A percentile compares a stretch with the other conserved stretches of the same genome.
Conservation (phyloP, 352 stramenopile genomes). For the Phytophthora capsici region DNA sequence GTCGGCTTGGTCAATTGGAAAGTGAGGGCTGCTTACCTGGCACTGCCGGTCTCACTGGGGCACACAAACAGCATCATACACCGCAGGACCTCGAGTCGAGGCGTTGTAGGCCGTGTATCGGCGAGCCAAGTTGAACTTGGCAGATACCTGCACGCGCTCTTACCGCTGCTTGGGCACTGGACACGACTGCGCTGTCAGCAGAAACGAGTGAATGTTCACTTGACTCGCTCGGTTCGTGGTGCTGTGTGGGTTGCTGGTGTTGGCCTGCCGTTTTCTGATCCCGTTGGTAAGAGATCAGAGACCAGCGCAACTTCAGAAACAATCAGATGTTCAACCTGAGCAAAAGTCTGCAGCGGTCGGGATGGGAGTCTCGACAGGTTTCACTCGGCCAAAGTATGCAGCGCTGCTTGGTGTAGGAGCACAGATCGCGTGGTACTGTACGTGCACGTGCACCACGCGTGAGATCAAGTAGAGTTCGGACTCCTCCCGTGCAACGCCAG, state of each 20-base stretch:
- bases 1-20: no score
- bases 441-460: slow-evolving; percentile 9
- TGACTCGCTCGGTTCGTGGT: background rate
- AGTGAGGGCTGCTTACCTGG: no score
- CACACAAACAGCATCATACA: slow-evolving; percentile 4
- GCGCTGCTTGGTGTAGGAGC: slow-evolving; percentile 11
- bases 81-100: background rate
- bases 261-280: slow-evolving; percentile 10
- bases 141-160: slow-evolving; percentile 13
- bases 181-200: background rate
- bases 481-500: background rate
- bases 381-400: slow-evolving; percentile 10
- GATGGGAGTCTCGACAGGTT: slow-evolving; percentile 10
- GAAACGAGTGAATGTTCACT: background rate
- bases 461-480: slow-evolving; percentile 29
- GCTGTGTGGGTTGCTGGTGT: slow-evolving; percentile 6
- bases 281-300: background rate
- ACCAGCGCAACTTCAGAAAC: slow-evolving; percentile 24
- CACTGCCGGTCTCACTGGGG: no score
- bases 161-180: slow-evolving; percentile 2
- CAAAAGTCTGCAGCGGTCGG: slow-evolving; percentile 1
- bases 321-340: slow-evolving; percentile 11
- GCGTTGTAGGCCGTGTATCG: slow-evolving; percentile 14
- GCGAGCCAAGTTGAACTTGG: slow-evolving; percentile 28
- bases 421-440: background rate